Base-by-base conservation (phyloP, 2,329 filamentous ascomycete species). In the Tolypocladium nubicola region DNA sequence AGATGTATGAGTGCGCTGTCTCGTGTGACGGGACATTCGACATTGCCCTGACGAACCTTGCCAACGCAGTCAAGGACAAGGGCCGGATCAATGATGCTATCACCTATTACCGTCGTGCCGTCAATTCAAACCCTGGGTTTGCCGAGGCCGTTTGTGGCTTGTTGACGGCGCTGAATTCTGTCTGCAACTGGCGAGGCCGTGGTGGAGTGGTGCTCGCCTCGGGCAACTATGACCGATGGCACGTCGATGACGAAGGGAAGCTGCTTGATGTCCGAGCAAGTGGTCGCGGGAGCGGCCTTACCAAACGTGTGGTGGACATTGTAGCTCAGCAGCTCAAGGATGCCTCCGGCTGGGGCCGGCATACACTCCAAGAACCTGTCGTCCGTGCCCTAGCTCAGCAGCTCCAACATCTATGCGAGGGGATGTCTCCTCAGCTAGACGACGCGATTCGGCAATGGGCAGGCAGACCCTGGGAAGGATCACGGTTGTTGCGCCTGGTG, bases 51-150 rank as follows among this genome's bases (percentile, higher is more conserved):
- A 96, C 94, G 4, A 99, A 99, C 66, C 79, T 99, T 26, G 94
- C 94, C 57, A 99, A 99, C 70, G 94, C 94, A 10, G 92, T 99
- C 63, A 99, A 99, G 71, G 94, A 99, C 70, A 90, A 95, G 64
- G 94, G 94, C 2, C 85, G 89, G 49, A 90, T 97, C 63, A 88
- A 85, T 57, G 94, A 99, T 68, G 94, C 94, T 1, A 97, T 99
- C 59, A 75, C 77, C 33, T 97, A 95, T 70, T 99, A 99, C 75
- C 89, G 85, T 66, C 84, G 92, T 61, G 94, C 94, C 43, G 93
- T 99, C 11, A 80, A 82, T 39, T 85, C 92, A n/a, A 99, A 94
- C 64, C 93, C 94, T 0, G 88, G 96, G 39, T 99, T 99, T 73
- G 90, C 94, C 1, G 94, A 99, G 73, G 94, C 94, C 8, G 93